Evolutionary conservation across 306 rosid genomes (phyloP).

Genomic region (Prunus davidiana): DNA sequence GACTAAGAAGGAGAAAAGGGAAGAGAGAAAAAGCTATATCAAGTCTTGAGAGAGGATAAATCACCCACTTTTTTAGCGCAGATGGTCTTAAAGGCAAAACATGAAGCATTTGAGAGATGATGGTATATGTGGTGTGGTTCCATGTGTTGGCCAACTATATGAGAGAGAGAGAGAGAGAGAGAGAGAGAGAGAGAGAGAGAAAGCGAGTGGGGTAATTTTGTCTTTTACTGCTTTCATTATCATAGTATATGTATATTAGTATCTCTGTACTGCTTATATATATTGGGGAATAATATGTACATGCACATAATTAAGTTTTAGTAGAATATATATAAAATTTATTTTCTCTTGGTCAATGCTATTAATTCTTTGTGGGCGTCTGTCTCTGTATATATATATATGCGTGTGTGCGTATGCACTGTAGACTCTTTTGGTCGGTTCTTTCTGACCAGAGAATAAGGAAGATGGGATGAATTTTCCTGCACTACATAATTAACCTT

Average conservation of each 20-base stretch:
- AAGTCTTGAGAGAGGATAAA: conserved; percentile 55
- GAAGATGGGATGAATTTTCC: conserved; percentile 13
- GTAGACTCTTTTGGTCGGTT: conserved; percentile 39
- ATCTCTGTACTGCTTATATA: not conserved
- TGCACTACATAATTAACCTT: not conserved
- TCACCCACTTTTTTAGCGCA: conserved; percentile 45
- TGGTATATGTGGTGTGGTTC: conserved; percentile 52
- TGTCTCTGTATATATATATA: conserved; percentile 1
- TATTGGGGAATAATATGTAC: conserved; percentile 8
- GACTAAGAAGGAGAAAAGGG: conserved; percentile 41
- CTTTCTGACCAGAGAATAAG: conserved; percentile 24
- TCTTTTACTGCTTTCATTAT: conserved; percentile 21
- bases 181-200: conserved; percentile 3
- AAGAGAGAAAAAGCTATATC: conserved; percentile 41
- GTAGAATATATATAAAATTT: not conserved
- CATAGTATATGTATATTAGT: not conserved
- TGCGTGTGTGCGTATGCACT: conserved; percentile 25
- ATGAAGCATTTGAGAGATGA: conserved; percentile 36
- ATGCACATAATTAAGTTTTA: conserved; percentile 24
- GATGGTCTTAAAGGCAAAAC: conserved; percentile 58
- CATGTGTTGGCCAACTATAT: conserved; percentile 76
- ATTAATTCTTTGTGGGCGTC: conserved; percentile 36
- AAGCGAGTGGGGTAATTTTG: conserved; percentile 18
- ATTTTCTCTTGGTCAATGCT: conserved; percentile 40
- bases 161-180: conserved; percentile 30